phyloP scores from a whole-genome alignment of 2,329 filamentous ascomycete species.

The Diaporthe australafricana region DNA sequence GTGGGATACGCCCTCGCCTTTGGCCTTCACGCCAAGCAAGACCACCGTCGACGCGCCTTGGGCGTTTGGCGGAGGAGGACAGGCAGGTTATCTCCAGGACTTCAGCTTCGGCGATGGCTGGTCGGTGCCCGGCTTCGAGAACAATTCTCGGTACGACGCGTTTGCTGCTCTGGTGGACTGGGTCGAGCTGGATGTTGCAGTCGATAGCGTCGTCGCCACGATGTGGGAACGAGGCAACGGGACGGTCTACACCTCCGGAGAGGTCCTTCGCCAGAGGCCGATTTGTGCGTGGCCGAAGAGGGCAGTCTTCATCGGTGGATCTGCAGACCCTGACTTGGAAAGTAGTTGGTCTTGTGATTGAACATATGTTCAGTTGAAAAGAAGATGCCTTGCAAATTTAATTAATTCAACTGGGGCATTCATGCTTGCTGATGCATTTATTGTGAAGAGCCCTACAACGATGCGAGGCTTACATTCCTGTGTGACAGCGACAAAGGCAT shows the following conservation, averaged over 20 bases:
- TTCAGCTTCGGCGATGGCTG: conserved; percentile 38
- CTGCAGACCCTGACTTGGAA: conserved; percentile 15
- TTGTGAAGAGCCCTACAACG: no score
- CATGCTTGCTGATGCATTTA: background rate
- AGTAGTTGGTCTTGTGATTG: conserved; percentile 28
- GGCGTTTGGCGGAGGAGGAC: conserved; percentile 47
- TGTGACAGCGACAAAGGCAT: no score
- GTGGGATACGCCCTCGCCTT: conserved; percentile 27
- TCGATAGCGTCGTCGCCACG: conserved; percentile 35
- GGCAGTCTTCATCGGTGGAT: conserved; percentile 26
- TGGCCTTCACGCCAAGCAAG: conserved; percentile 35
- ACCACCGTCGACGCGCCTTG: conserved; percentile 45
- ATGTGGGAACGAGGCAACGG: conserved; percentile 36
- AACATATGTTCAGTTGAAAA: background rate
- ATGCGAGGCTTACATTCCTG: no score
- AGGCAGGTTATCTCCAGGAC: conserved; percentile 38
- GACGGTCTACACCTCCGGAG: conserved; percentile 33
- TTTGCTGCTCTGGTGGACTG: conserved; percentile 37
- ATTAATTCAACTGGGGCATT: background rate
- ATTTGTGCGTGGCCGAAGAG: conserved; percentile 43
- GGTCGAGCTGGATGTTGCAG: conserved; percentile 39
- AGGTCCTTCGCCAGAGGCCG: conserved; percentile 40
- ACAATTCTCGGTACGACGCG: conserved; percentile 49
- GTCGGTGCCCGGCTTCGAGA: conserved; percentile 40
- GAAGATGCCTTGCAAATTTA: background rate